Conservation (phyloP, 805 yeast genomes). For the Nakazawaea anatomiae region DNA sequence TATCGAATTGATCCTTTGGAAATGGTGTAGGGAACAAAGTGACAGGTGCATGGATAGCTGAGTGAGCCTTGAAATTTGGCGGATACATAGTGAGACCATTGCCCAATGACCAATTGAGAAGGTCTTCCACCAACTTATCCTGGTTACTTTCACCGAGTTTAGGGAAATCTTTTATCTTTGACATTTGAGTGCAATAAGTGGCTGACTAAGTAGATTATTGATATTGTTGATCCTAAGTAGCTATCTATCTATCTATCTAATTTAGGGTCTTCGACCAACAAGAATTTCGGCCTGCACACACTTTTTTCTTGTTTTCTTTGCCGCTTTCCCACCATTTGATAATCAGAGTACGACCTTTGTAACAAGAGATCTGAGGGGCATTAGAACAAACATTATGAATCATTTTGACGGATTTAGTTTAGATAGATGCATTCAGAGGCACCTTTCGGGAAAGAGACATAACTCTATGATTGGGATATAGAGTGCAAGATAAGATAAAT, state of each 20-base stretch:
- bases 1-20: conserved; percentile 58
- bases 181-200: not conserved
- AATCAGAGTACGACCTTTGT: no score
- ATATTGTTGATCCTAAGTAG: not conserved
- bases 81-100: conserved; percentile 85
- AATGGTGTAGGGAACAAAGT: conserved; percentile 90
- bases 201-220: not conserved
- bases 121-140: conserved; percentile 32
- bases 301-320: no score
- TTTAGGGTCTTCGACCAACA: no score
- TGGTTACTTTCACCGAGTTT: conserved; percentile 10
- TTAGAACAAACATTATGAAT: no score
- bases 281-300: not conserved
- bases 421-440: no score
- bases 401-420: no score
- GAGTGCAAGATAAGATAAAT: no score
- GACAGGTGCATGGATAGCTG: conserved; percentile 71
- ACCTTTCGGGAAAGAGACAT: no score
- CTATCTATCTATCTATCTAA: not conserved
- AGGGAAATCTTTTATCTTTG: conserved; percentile 10
- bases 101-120: conserved; percentile 71
- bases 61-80: conserved; percentile 38
- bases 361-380: not conserved
- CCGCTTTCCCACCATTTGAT: no score
- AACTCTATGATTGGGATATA: no score